A percentile compares a stretch with the other conserved stretches of the same genome.
These are phyloP conservation scores for Xylogone sp. DNA, from an alignment of 2,329 filamentous ascomycete genomes.

Conservation along the genomic window DNA sequence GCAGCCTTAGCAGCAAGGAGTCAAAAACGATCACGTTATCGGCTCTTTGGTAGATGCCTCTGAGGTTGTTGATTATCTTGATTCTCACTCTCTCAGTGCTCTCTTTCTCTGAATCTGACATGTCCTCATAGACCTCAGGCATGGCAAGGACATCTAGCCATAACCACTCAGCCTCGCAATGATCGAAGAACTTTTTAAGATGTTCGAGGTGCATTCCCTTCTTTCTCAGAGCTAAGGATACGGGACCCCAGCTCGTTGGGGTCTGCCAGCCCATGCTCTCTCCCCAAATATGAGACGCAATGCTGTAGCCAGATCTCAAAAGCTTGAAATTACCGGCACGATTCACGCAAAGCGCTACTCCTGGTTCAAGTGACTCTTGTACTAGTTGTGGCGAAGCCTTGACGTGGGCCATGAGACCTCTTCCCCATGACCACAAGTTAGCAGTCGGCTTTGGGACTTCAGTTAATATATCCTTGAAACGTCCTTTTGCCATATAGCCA, in stretches of 20 bases:
- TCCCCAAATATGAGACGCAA: conserved; percentile 8
- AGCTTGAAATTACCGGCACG: conserved; percentile 3
- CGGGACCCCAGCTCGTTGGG: neutral
- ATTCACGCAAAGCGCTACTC: conserved; percentile 5
- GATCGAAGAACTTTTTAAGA: conserved; percentile 4
- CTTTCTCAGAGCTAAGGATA: conserved; percentile 1
- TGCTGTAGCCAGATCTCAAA: conserved; percentile 1
- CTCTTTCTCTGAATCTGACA: conserved; percentile 2
- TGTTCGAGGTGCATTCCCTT: conserved; percentile 1
- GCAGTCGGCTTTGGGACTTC: neutral
- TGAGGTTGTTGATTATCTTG: neutral
- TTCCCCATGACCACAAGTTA: neutral
- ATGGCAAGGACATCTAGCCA: conserved; percentile 7
- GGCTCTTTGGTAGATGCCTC: neutral
- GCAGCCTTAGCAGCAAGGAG: neutral
- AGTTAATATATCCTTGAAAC: neutral
- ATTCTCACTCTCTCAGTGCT: neutral
- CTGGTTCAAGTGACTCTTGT: conserved; percentile 1
- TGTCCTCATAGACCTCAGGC: conserved; percentile 5
- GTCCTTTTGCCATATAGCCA: neutral
- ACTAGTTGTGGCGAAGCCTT: neutral
- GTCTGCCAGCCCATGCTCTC: conserved; percentile 8
- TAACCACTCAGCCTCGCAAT: conserved; percentile 3
- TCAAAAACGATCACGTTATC: neutral
- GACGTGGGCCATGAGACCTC: neutral